phyloP scores from a whole-genome alignment of 345 rosid genomes.

The Streptanthus diversifolius region DNA sequence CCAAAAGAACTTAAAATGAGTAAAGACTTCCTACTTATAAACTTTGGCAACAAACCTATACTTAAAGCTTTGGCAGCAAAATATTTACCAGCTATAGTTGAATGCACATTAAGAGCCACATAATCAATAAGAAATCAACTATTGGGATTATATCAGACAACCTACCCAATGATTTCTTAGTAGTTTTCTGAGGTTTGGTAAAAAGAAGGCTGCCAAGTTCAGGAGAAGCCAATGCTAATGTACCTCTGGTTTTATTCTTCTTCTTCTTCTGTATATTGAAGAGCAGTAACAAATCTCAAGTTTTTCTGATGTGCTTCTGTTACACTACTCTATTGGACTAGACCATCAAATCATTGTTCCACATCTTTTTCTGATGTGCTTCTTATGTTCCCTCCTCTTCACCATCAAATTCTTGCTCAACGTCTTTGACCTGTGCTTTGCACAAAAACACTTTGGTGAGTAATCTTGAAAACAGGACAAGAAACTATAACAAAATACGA shows the following conservation, averaged over 20 bases:
- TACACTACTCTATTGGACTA: slow-evolving; percentile 52
- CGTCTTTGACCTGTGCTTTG: slow-evolving; percentile 67
- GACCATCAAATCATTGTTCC: too few relatives aligned
- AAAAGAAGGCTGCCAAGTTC: neutral
- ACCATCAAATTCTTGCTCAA: slow-evolving; percentile 80
- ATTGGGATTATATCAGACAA: slow-evolving; percentile 1
- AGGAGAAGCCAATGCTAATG: slow-evolving; percentile 8
- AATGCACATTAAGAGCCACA: neutral
- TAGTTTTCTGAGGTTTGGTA: neutral
- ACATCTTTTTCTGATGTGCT: neutral
- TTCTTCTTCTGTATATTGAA: slow-evolving; percentile 14
- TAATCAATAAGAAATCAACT: neutral
- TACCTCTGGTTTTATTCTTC: slow-evolving; percentile 20
- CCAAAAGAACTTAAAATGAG: too few relatives aligned
- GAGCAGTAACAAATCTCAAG: neutral
- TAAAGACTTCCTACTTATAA: too few relatives aligned
- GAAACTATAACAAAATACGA: neutral
- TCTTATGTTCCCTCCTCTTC: slow-evolving; percentile 50
- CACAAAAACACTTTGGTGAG: slow-evolving; percentile 6
- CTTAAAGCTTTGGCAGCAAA: too few relatives aligned
- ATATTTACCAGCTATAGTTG: too few relatives aligned
- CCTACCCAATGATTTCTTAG: neutral
- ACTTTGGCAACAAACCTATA: too few relatives aligned
- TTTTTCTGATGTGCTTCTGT: neutral
- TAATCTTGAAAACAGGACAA: neutral